These are phyloP conservation scores for Torulaspora franciscae DNA, from an alignment of 805 yeast species.

Conservation along the genomic window DNA sequence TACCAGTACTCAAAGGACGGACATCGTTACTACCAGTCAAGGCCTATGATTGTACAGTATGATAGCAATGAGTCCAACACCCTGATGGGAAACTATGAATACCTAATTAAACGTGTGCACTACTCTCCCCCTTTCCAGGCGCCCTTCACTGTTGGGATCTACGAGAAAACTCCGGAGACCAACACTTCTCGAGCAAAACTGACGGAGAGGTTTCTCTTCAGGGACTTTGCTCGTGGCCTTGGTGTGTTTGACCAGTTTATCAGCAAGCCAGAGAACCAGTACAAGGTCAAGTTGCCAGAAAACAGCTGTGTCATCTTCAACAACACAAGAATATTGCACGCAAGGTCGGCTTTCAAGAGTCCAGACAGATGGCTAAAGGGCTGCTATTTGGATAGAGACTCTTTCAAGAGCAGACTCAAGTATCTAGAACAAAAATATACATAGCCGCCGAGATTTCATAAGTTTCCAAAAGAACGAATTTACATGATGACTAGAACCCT, in stretches of 20 bases:
- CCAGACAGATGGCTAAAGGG: slow-evolving; percentile 70
- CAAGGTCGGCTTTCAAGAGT: slow-evolving; percentile 49
- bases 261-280: slow-evolving; percentile 49
- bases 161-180: slow-evolving; percentile 31
- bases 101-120: slow-evolving; percentile 51
- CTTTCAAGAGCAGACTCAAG: slow-evolving; percentile 58
- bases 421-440: slow-evolving; percentile 27
- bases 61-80: slow-evolving; percentile 35
- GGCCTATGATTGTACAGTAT: slow-evolving; percentile 61
- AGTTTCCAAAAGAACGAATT: neutral
- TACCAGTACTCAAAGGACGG: slow-evolving; percentile 62
- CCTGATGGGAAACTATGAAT: slow-evolving; percentile 28
- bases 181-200: slow-evolving; percentile 36
- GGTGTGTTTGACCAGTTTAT: slow-evolving; percentile 55
- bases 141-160: slow-evolving; percentile 59
- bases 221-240: slow-evolving; percentile 56
- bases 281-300: slow-evolving; percentile 49
- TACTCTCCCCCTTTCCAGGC: slow-evolving; percentile 85
- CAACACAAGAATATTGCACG: slow-evolving; percentile 66
- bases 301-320: slow-evolving; percentile 63
- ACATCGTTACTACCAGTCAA: slow-evolving; percentile 54
- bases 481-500: slow-evolving; percentile 3
- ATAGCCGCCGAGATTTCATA: slow-evolving; percentile 10
- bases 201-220: slow-evolving; percentile 42
- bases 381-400: slow-evolving; percentile 66